Evolutionary conservation across 495 filamentous ascomycete genomes (phyloP).

Genomic region (Terfezia boudieri): DNA sequence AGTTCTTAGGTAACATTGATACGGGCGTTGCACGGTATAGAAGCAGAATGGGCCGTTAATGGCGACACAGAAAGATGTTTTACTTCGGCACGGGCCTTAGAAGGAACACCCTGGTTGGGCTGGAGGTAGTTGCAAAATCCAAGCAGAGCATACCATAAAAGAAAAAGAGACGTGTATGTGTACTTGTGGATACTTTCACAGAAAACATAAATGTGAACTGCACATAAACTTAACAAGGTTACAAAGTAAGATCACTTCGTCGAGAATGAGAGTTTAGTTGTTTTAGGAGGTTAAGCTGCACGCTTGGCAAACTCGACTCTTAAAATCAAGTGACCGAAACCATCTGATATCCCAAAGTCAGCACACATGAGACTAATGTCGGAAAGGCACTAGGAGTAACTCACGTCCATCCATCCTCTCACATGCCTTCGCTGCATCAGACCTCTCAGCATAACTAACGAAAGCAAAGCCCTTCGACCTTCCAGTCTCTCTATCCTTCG

Average conservation of each 20-base stretch:
- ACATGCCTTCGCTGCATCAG: conserved; percentile 75
- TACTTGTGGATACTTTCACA: no score
- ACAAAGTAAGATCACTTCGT: no score
- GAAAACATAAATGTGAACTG: no score
- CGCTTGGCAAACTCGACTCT: conserved; percentile 80
- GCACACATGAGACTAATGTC: background rate
- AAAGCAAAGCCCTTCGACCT: conserved; percentile 95
- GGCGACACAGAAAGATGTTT: no score
- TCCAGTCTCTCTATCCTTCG: conserved; percentile 87
- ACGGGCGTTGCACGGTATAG: no score
- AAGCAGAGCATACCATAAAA: background rate
- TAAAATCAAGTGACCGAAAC: conserved; percentile 74
- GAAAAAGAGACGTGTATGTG: background rate
- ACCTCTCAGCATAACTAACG: conserved; percentile 77
- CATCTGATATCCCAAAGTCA: conserved; percentile 29
- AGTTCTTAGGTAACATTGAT: no score
- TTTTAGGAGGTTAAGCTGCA: background rate
- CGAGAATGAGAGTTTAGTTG: no score
- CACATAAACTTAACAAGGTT: no score
- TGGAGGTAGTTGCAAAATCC: no score
- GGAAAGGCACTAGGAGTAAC: conserved; percentile 16
- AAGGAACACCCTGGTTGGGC: no score
- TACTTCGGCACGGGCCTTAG: no score
- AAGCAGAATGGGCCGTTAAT: no score
- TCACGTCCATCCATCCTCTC: conserved; percentile 92